Evolutionary conservation across 2,329 filamentous ascomycete genomes (phyloP), one percentile per base, ranked within the genome.

Genomic region (Penicillium sp.): DNA sequence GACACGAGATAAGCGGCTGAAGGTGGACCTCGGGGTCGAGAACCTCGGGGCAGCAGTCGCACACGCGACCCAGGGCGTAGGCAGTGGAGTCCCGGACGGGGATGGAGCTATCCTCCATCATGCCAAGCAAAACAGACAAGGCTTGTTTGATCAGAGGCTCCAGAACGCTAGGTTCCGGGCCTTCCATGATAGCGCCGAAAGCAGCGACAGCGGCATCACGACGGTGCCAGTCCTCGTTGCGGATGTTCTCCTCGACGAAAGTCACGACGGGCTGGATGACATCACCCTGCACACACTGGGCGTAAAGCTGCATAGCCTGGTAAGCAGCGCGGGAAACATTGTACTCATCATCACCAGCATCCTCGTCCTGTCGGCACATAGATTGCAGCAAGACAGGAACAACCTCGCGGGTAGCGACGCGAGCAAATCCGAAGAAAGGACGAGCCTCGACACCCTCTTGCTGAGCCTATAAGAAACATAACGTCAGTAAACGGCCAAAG

Each of bases 151-250:
- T 88, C 49, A 98, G 85, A 49, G 91, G 90, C 63, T 95, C 88
- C 45, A 98, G 76, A 43, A 91, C 82, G 73, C 87, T 88, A 70
- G 95, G 87, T 52, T 97, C 93, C 1, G 93, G 93, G 24, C 93
- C 93, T 67, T 98, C 93, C 90, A 98, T 96, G 62, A 98, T 97
- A 58, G 90, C 93, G 56, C 93, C 93, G 61, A 98, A 97, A 17
- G 93, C 90, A 52, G 93, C 95, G 29, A 98, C 93, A 44, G 93
- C 90, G 46, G 93, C 93, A 74, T 98, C 93, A 61, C 93, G 83
- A 69, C 84, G 81, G 69, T 94, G 90, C 93, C 93, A 98, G 71
- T 97, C 88, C 49, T 95, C 88, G 52, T 82, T 81, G 57, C 89
- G 84, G 44, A 98, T 80, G 73, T 97, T 90, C 63, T 80, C 78